Percentiles rank a stretch among this genome's conserved stretches.
Evolutionary conservation across 331 rosid species (phyloP).

Genomic region (Arachis monticola): DNA sequence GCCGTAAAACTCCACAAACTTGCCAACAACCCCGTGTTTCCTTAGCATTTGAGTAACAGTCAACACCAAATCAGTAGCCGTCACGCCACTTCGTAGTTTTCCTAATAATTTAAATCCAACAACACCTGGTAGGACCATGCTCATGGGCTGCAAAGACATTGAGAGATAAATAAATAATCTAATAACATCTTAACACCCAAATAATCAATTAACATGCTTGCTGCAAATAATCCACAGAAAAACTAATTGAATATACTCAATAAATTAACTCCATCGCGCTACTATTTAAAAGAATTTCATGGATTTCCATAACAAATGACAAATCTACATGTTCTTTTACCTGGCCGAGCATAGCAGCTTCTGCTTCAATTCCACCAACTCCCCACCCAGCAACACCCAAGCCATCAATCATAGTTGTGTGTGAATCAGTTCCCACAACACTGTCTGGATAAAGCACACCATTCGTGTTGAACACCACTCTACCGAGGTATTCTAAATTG

Average conservation of each 20-base stretch:
- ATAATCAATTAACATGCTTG: neutral
- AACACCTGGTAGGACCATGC: conserved; percentile 95
- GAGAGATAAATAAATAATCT: conserved; percentile 16
- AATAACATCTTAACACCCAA: neutral
- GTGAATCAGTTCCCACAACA: conserved; percentile 91
- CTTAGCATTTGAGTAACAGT: conserved; percentile 86
- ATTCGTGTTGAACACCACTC: conserved; percentile 81
- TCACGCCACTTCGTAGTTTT: conserved; percentile 75
- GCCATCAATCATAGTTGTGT: conserved; percentile 92
- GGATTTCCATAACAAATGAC: conserved; percentile 19
- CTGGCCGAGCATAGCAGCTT: conserved; percentile 96
- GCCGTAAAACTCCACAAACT: conserved; percentile 91
- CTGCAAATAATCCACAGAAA: conserved; percentile 3
- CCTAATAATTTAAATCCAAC: conserved; percentile 83
- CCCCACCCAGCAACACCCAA: conserved; percentile 98
- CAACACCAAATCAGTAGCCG: conserved; percentile 90
- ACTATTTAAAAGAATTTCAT: conserved; percentile 7
- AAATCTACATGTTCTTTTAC: conserved; percentile 41
- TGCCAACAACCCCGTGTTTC: conserved; percentile 93
- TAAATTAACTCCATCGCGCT: conserved; percentile 1
- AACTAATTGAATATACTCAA: neutral
- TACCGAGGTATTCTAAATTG: conserved; percentile 84
- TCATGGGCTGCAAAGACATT: conserved; percentile 71
- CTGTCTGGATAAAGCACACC: conserved; percentile 88
- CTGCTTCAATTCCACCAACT: conserved; percentile 95